These are phyloP conservation scores for Cryptococcus deneoformans DNA, from an alignment of 1,284 basidiomycete species.

Conservation along the genomic window DNA sequence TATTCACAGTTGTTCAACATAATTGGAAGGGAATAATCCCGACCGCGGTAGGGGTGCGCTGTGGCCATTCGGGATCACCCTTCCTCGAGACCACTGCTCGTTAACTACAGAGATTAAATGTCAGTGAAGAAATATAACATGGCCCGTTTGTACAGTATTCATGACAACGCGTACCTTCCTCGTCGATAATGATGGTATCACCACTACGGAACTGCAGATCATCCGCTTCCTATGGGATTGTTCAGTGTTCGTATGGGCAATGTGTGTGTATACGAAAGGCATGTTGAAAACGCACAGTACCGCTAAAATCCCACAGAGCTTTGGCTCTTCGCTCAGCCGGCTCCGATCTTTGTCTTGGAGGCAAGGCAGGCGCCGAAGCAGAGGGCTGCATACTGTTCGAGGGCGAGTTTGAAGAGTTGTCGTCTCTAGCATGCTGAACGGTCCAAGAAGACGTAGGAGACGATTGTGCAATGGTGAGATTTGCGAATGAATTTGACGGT, in stretches of 20 bases:
- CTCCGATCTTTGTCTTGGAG: conserved; percentile 8
- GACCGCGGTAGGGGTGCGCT: conserved; percentile 22
- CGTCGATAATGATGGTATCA: conserved; percentile 42
- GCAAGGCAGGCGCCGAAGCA: conserved; percentile 15
- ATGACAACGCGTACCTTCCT: conserved; percentile 28
- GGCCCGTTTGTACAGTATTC: not conserved
- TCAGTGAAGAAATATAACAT: not conserved
- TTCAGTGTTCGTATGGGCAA: not conserved
- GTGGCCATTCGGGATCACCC: conserved; percentile 34
- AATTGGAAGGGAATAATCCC: conserved; percentile 44
- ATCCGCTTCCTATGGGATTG: conserved; percentile 24
- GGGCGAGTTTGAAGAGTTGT: not conserved
- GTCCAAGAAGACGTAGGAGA: conserved; percentile 12
- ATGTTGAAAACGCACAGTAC: conserved; percentile 22
- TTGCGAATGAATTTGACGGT: conserved; percentile 9
- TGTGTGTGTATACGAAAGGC: not conserved
- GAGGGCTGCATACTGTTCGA: not conserved
- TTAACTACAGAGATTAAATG: conserved; percentile 29
- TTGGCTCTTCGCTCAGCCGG: conserved; percentile 24
- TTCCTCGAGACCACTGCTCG: conserved; percentile 42
- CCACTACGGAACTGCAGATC: conserved; percentile 42
- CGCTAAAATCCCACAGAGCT: conserved; percentile 45
- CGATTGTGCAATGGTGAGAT: conserved; percentile 7
- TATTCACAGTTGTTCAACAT: conserved; percentile 43
- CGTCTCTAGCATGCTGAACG: conserved; percentile 12